phyloP scores from a whole-genome alignment of 495 filamentous ascomycete genomes.

The Pseudoneurospora amorphoporcata region DNA sequence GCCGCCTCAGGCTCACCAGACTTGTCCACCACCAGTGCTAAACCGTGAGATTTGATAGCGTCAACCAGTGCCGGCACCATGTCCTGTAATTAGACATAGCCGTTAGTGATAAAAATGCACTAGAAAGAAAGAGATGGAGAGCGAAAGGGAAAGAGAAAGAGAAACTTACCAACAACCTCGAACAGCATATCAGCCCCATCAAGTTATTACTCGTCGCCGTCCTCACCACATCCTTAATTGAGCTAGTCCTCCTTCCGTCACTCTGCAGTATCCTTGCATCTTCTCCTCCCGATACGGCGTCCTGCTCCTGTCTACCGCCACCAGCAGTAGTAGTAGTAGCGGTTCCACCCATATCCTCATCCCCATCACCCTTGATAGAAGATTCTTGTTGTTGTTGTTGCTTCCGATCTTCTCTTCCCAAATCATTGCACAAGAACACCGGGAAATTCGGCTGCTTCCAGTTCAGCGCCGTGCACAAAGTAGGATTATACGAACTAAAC shows the following conservation, averaged over 20 bases:
- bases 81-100: slow-evolving; percentile 55
- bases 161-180: slow-evolving; percentile 64
- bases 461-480: slow-evolving; percentile 84
- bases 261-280: slow-evolving; percentile 38
- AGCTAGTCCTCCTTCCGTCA: slow-evolving; percentile 61
- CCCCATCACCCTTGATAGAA: background rate
- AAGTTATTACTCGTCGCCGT: slow-evolving; percentile 95
- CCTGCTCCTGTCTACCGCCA: slow-evolving; percentile 9
- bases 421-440: slow-evolving; percentile 87
- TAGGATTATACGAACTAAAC: slow-evolving; percentile 82
- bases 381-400: background rate
- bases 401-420: slow-evolving; percentile 46
- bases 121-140: background rate
- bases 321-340: background rate
- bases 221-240: slow-evolving; percentile 87
- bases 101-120: background rate
- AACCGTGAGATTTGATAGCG: slow-evolving; percentile 85
- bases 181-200: slow-evolving; percentile 90
- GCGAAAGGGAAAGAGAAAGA: background rate
- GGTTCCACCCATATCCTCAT: background rate
- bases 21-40: slow-evolving; percentile 86
- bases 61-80: slow-evolving; percentile 87
- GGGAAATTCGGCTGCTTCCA: slow-evolving; percentile 99
- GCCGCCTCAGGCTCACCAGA: slow-evolving; percentile 35
- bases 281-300: background rate